Conservation (phyloP, 371 early-diverging fungal genomes). For the Fennellomyces sp. region DNA sequence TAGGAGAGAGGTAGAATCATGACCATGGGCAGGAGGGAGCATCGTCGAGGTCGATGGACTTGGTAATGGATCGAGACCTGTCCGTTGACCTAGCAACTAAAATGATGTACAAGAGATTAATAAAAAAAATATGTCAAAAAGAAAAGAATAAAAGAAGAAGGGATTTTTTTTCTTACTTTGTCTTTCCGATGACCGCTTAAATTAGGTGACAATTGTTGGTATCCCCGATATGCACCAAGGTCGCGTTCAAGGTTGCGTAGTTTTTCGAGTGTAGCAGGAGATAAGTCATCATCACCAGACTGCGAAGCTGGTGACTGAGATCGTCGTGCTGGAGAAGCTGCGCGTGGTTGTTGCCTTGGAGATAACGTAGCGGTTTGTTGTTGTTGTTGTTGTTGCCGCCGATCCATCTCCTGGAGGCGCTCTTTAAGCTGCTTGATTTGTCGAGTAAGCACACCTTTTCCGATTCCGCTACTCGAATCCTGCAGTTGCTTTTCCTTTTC, state of each 20-base stretch:
- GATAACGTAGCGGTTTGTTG: slow-evolving; percentile 9
- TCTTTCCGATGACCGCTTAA: slow-evolving; percentile 25
- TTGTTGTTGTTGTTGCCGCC: slow-evolving; percentile 15
- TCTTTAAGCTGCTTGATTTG: slow-evolving; percentile 47
- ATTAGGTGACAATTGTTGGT: slow-evolving; percentile 20
- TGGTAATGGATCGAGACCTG: slow-evolving; percentile 48
- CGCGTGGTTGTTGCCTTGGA: slow-evolving; percentile 6
- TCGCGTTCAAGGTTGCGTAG: slow-evolving; percentile 45
- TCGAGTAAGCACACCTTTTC: slow-evolving; percentile 45
- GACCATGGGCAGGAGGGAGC: slow-evolving; percentile 34
- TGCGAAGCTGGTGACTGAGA: slow-evolving; percentile 12
- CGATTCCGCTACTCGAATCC: slow-evolving; percentile 47
- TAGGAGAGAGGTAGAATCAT: slow-evolving; percentile 38
- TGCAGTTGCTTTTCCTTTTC: slow-evolving; percentile 46
- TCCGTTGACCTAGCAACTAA: slow-evolving; percentile 32
- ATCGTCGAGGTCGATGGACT: slow-evolving; percentile 46
- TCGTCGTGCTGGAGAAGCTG: slow-evolving; percentile 9
- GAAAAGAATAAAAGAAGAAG: neutral
- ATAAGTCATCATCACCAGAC: slow-evolving; percentile 25
- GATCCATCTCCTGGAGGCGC: slow-evolving; percentile 36
- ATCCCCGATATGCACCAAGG: slow-evolving; percentile 24
- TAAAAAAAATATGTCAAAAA: neutral
- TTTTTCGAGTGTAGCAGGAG: slow-evolving; percentile 34
- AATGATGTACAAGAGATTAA: slow-evolving; percentile 6
- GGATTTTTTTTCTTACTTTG: slow-evolving; percentile 11